A percentile compares a stretch with the other conserved stretches of the same genome.
These are phyloP conservation scores for Magnaporthiopsis poae DNA, from an alignment of 2,329 filamentous ascomycete species.

Conservation along the genomic window DNA sequence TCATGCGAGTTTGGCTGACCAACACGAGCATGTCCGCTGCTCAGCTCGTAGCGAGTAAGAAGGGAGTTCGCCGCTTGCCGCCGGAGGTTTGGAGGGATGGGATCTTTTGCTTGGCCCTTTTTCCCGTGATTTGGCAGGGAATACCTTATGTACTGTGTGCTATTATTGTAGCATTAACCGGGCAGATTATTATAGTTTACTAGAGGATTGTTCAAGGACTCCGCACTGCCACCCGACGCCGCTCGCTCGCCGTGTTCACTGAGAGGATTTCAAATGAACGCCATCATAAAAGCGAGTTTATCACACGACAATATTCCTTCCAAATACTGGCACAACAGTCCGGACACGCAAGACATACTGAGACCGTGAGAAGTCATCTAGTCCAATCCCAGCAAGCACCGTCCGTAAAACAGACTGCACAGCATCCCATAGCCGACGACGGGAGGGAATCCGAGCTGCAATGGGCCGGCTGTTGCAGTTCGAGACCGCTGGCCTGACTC, in stretches of 20 bases:
- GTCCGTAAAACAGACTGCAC: too few relatives aligned
- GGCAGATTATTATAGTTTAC: not conserved
- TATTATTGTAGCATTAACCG: not conserved
- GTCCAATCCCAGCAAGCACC: not conserved
- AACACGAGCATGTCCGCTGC: not conserved
- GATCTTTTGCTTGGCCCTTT: too few relatives aligned
- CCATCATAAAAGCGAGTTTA: too few relatives aligned
- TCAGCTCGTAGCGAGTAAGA: not conserved
- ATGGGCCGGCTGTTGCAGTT: not conserved
- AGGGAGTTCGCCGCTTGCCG: not conserved
- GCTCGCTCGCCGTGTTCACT: too few relatives aligned
- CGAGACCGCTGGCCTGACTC: not conserved
- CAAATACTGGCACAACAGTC: too few relatives aligned
- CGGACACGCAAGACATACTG: too few relatives aligned
- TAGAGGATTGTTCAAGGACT: not conserved
- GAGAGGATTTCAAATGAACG: too few relatives aligned
- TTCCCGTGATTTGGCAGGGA: too few relatives aligned
- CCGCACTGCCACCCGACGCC: too few relatives aligned
- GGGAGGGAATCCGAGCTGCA: not conserved
- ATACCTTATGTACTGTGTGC: not conserved
- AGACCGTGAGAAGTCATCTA: too few relatives aligned
- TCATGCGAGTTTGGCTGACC: not conserved
- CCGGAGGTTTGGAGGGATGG: not conserved
- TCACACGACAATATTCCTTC: too few relatives aligned
- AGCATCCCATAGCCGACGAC: not conserved